Evolutionary conservation across 805 yeast species (phyloP), one percentile per base, ranked within the genome.

Genomic region (Alloascoidea africana): DNA sequence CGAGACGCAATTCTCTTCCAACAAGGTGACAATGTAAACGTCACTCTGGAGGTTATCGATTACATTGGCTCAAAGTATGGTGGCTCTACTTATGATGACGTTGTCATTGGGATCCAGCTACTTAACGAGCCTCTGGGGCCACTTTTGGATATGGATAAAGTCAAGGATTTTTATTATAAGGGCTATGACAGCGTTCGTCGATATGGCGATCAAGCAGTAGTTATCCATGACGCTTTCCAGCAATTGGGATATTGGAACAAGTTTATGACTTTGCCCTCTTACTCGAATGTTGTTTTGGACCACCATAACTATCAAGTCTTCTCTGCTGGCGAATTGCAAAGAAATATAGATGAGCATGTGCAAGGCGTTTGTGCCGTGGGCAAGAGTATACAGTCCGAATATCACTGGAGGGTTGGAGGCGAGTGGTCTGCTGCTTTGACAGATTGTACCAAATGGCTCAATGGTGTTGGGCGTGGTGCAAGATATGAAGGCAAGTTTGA

Each of bases 341-440:
- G 74, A 49, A 39, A 60, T 37, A 63, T 81, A 38, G 82, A 75
- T 46, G 70, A 73, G 35, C 91, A 80, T 49, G 48, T 89, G 37
- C 44, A 56, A 23, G 51, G 59, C 32, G 74, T 77, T 2, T 72
- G 79, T 52, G 52, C 56, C 16, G 68, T 73, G 61, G 76, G 72
- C 36, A 40, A 55, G 41, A 52, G 58, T 37, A 58, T 67, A 30
- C 41, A 51, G 8, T 41, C 48, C 33, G 85, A 81, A 54, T 56
- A 63, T 48, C 84, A 79, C 55, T 81, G 89, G 83, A 68, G 70
- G 38, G 65, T 86, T 19, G 68, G 73, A 34, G 96, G 96, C 43
- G 96, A 86, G 62, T 87, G 89, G 83, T 65, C 83, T 16, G 94
- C 86, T 11, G 96, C 96, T 1, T 66, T 87, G 46, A 86, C 95